Percentiles rank a stretch among this genome's conserved stretches.
Evolutionary conservation across 163 green algal species (phyloP).

Genomic region (Smithsoniella earleae): DNA sequence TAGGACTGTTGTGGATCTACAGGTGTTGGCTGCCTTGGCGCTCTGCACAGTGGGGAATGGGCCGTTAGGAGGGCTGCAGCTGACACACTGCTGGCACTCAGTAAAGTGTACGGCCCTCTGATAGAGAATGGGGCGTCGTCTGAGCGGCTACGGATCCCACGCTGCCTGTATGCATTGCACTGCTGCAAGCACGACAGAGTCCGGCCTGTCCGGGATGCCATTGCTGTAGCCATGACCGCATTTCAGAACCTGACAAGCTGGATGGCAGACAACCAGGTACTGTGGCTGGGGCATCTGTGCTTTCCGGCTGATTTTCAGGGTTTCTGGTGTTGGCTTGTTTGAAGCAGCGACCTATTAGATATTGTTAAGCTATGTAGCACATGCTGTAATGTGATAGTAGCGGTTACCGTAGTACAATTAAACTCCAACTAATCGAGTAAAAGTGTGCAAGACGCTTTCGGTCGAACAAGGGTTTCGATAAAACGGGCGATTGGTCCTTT

Average conservation of each 20-base stretch:
- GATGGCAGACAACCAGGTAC: not conserved
- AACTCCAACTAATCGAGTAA: no score
- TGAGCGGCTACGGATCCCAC: not conserved
- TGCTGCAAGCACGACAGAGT: not conserved
- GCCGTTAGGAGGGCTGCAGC: not conserved
- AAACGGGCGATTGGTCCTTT: no score
- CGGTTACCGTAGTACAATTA: no score
- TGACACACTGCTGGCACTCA: constrained; percentile 10
- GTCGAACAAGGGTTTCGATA: no score
- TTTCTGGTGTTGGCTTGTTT: no score
- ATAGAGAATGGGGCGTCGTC: not conserved
- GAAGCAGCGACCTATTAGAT: no score
- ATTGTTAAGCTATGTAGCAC: no score
- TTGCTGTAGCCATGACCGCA: not conserved
- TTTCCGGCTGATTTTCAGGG: no score
- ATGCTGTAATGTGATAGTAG: no score
- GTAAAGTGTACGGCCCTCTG: not conserved
- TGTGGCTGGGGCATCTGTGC: no score
- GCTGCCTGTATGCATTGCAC: not conserved
- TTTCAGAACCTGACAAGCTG: not conserved
- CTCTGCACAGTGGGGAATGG: not conserved
- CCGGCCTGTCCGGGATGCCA: not conserved
- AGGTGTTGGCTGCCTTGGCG: constrained; percentile 4
- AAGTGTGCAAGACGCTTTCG: no score
- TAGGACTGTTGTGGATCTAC: no score